A percentile compares a stretch with the other conserved stretches of the same genome.
Evolutionary conservation across 2,329 filamentous ascomycete genomes (phyloP).

Genomic region (Periglandula ipomoeae): DNA sequence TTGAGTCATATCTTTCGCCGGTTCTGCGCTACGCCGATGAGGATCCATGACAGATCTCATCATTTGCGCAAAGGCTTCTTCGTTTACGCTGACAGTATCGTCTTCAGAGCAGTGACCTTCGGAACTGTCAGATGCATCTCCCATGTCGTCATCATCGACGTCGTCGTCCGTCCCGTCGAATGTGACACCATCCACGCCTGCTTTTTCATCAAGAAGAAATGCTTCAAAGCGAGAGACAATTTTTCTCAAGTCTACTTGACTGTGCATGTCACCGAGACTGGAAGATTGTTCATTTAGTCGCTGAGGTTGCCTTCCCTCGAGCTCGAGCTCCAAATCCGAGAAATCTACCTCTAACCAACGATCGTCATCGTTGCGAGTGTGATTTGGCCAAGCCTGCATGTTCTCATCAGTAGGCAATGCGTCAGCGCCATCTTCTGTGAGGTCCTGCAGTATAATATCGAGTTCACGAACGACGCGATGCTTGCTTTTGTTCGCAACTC

Average conservation of each 20-base stretch:
- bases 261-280: constrained; percentile 56
- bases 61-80: constrained; percentile 74
- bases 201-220: constrained; percentile 79
- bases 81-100: constrained; percentile 70
- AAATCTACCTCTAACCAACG: constrained; percentile 90
- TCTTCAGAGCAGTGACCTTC: constrained; percentile 45
- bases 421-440: constrained; percentile 59
- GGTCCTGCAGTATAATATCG: constrained; percentile 63
- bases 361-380: constrained; percentile 66
- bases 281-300: constrained; percentile 22
- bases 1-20: neutral
- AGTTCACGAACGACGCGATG: constrained; percentile 66
- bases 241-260: constrained; percentile 71
- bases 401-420: constrained; percentile 62
- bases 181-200: constrained; percentile 70
- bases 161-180: constrained; percentile 61
- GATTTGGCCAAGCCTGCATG: constrained; percentile 59
- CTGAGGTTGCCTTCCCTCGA: constrained; percentile 42
- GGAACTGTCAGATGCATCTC: constrained; percentile 39
- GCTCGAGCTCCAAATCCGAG: constrained; percentile 75
- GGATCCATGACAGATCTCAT: constrained; percentile 90
- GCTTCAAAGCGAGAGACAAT: constrained; percentile 92
- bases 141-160: constrained; percentile 38
- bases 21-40: constrained; percentile 16
- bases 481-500: constrained; percentile 57